phyloP scores from a whole-genome alignment of 1,284 basidiomycete species.

The Garcileccinum viscosum region DNA sequence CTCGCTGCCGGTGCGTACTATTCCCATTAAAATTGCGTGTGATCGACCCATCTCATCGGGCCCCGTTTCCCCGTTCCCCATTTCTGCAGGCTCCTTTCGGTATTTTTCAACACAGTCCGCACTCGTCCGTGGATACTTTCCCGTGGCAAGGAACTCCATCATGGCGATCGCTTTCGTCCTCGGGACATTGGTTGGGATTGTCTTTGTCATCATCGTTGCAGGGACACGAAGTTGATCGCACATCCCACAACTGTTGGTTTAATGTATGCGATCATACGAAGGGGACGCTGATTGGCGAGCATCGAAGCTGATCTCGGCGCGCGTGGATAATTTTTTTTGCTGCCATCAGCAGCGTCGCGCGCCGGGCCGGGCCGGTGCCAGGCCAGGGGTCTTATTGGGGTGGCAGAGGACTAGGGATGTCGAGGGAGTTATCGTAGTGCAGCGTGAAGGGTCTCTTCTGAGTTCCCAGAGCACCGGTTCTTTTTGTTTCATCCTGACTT shows the following conservation, averaged over 20 bases:
- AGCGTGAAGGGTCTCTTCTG: too few species aligned
- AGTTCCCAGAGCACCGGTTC: neutral
- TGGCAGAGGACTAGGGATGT: neutral
- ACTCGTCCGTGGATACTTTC: slow-evolving; percentile 37
- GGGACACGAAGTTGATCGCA: slow-evolving; percentile 14
- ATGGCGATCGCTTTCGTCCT: slow-evolving; percentile 28
- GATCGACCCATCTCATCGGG: neutral
- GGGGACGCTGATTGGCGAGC: neutral
- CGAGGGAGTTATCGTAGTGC: neutral
- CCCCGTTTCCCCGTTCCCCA: neutral
- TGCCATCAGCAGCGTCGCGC: neutral
- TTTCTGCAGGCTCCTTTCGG: slow-evolving; percentile 27
- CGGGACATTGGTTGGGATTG: slow-evolving; percentile 27
- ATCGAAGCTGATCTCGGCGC: neutral
- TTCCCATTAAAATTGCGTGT: neutral
- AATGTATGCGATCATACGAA: neutral
- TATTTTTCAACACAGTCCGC: slow-evolving; percentile 37
- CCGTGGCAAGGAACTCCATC: slow-evolving; percentile 35
- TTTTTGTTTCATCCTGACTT: neutral
- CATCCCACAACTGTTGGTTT: neutral
- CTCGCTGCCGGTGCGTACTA: slow-evolving; percentile 30
- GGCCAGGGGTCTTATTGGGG: neutral
- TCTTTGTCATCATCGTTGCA: slow-evolving; percentile 33
- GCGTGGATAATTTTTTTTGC: neutral
- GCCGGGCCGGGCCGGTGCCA: neutral